Conservation (phyloP, 2,329 filamentous ascomycete genomes). For the Ophiocordyceps camponoti-saundersi region DNA sequence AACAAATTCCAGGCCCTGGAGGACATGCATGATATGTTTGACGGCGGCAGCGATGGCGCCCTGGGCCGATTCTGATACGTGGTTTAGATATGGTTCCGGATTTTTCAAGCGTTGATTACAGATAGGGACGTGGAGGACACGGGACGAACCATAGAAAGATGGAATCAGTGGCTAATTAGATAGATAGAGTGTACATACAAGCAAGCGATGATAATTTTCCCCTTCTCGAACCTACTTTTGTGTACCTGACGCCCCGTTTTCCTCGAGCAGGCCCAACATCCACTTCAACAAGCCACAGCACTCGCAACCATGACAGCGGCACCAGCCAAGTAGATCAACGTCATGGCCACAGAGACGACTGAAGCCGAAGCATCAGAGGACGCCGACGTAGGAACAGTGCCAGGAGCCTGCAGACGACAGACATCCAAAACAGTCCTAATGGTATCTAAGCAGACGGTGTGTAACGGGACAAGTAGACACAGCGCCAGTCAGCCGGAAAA, state of each 20-base stretch:
- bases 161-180: not conserved
- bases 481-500: not conserved
- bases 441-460: not conserved
- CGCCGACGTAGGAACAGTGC: not conserved
- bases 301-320: not conserved
- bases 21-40: slow-evolving; percentile 30
- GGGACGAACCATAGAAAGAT: not conserved
- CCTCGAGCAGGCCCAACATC: not conserved
- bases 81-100: not conserved
- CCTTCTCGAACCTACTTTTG: not conserved
- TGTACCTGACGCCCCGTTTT: not conserved
- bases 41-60: slow-evolving; percentile 33
- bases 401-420: not conserved
- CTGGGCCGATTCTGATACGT: slow-evolving; percentile 28
- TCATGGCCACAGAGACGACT: not conserved
- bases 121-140: not conserved
- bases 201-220: not conserved
- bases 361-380: not conserved
- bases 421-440: not conserved
- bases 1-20: slow-evolving; percentile 41
- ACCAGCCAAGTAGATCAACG: not conserved
- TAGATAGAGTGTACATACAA: not conserved
- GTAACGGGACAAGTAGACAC: not conserved
- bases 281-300: not conserved
- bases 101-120: not conserved